Base-by-base conservation (phyloP, 2,329 filamentous ascomycete species). In the Aspergillus fumigatus region DNA sequence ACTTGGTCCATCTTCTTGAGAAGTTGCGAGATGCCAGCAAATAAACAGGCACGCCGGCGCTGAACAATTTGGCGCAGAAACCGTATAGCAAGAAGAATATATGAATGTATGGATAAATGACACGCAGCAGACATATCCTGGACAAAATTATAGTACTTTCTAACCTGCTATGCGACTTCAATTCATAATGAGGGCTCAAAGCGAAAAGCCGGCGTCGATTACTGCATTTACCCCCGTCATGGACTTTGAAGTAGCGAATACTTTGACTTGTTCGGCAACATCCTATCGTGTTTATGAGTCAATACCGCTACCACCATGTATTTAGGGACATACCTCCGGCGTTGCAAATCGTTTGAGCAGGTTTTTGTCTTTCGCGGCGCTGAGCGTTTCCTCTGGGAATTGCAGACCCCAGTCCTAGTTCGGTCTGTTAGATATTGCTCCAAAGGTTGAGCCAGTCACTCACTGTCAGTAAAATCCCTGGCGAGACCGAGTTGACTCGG, bases 401-500 rank as follows among this genome's bases (percentile, higher is more conserved):
- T 47, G 48, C n/a, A 25, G 48, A 6, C 53, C 49, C 53, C 53
- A 55, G 35, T 55, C 53, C 53, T 51, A 10, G 38, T 6, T 19
- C 11, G 32, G 32, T 35, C 14, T 27, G 21, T 54, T 19, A 50
- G 29, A 17, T 41, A 14, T 11, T 50, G 2, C 43, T 21, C 21
- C 38, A 11, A 19, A 19, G 29, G 17, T 35, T 11, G 4, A 35
- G 1, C 17, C 1, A 38, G 21, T 3, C 4, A 23, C 8, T 19
- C 32, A 55, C 53, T n/a, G 53, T 55, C 26, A 55, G 26, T 6
- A 55, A 29, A n/a, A 55, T 49, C 26, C 53, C 53, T 8, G 53
- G 53, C 3, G 53, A 43, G 1, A 55, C 53, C 3, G 53, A 55
- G 41, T 55, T 55, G 10, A 55, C 53, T 38, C 53, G 17, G 14